These are phyloP conservation scores for Ilex paraguariensis DNA, from an alignment of 305 asterid species.

Conservation along the genomic window DNA sequence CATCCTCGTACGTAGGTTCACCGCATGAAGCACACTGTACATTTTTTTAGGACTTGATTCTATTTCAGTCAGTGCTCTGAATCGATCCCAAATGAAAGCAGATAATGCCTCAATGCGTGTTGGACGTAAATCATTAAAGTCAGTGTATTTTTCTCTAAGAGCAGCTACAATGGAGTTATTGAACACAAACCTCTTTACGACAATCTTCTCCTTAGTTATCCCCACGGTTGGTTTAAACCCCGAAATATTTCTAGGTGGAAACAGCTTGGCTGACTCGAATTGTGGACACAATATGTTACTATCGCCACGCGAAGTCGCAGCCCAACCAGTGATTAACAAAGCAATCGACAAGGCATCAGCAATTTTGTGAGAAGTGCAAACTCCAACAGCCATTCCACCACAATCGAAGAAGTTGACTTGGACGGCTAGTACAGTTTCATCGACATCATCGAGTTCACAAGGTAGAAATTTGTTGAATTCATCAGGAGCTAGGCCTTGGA, in stretches of 20 bases:
- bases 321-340: slow-evolving; percentile 7
- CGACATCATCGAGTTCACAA: slow-evolving; percentile 3
- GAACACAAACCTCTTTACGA: slow-evolving; percentile 4
- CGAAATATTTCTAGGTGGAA: neutral
- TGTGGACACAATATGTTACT: neutral
- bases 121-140: neutral
- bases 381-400: slow-evolving; percentile 10
- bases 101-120: slow-evolving; percentile 5
- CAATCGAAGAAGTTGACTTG: slow-evolving; percentile 10
- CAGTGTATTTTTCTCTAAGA: slow-evolving; percentile 7
- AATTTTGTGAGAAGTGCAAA: slow-evolving; percentile 8
- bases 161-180: neutral
- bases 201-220: neutral
- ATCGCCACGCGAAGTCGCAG: neutral
- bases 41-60: neutral
- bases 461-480: slow-evolving; percentile 14
- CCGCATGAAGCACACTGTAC: neutral
- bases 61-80: neutral
- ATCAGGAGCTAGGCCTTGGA: neutral
- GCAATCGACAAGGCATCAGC: slow-evolving; percentile 8
- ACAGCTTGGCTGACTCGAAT: slow-evolving; percentile 1
- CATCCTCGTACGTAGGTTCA: neutral
- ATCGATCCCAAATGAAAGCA: slow-evolving; percentile 15
- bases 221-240: neutral
- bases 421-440: neutral